phyloP scores from a whole-genome alignment of 2,329 filamentous ascomycete genomes.

The Myrmaecium sp. region DNA sequence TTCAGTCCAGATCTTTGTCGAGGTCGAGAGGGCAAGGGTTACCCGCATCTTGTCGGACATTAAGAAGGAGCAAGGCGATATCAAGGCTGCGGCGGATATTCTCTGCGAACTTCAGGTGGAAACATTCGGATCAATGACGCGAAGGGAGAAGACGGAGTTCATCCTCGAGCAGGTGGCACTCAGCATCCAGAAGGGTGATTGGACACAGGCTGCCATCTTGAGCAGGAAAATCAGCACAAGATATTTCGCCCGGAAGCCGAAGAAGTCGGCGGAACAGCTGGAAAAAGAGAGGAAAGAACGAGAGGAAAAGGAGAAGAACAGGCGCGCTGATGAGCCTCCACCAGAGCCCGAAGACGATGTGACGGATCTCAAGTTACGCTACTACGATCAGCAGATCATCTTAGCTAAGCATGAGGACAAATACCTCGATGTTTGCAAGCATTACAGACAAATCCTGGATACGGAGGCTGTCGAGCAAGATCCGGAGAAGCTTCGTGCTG shows the following conservation, averaged over 20 bases:
- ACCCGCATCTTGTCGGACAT: slow-evolving; percentile 93
- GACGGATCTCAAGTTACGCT: slow-evolving; percentile 86
- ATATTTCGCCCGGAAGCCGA: slow-evolving; percentile 78
- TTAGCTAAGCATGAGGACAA: slow-evolving; percentile 94
- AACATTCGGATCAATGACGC: slow-evolving; percentile 95
- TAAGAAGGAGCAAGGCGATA: slow-evolving; percentile 88
- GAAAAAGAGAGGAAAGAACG: slow-evolving; percentile 81
- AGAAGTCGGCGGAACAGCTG: slow-evolving; percentile 76
- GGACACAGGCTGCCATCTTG: slow-evolving; percentile 87
- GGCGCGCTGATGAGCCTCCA: slow-evolving; percentile 59
- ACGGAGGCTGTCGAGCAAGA: slow-evolving; percentile 92
- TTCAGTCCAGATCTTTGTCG: slow-evolving; percentile 66
- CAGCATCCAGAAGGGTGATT: slow-evolving; percentile 90
- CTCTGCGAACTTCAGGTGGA: slow-evolving; percentile 96
- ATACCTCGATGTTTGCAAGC: slow-evolving; percentile 94
- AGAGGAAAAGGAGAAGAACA: slow-evolving; percentile 66
- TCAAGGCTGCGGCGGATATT: slow-evolving; percentile 78
- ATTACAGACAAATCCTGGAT: slow-evolving; percentile 92
- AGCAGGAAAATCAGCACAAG: slow-evolving; percentile 92
- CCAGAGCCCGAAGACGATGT: slow-evolving; percentile 73
- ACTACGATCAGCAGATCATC: slow-evolving; percentile 94
- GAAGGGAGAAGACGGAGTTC: slow-evolving; percentile 96
- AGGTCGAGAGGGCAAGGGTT: slow-evolving; percentile 90
- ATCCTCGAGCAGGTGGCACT: slow-evolving; percentile 88
- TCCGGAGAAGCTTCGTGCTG: slow-evolving; percentile 65